phyloP scores from a whole-genome alignment of 805 yeast genomes.

The Lachancea fermentati region DNA sequence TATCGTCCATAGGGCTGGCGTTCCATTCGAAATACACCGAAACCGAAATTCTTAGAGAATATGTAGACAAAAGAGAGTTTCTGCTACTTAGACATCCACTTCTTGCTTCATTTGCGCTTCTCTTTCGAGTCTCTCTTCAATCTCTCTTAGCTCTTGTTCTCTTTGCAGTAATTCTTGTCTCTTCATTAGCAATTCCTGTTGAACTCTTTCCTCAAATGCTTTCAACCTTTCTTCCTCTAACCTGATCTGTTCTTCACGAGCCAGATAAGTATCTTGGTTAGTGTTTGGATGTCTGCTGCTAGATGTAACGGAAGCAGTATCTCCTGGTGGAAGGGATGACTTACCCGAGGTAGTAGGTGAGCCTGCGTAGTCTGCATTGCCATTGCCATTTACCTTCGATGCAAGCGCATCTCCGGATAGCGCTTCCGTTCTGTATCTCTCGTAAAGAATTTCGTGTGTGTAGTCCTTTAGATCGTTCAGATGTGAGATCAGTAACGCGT shows the following conservation, averaged over 20 bases:
- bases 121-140: constrained; percentile 61
- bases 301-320: constrained; percentile 8
- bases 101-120: constrained; percentile 41
- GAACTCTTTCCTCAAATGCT: constrained; percentile 84
- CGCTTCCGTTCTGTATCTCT: constrained; percentile 84
- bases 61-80: no score
- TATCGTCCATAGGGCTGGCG: no score
- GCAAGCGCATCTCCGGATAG: constrained; percentile 50
- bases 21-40: no score
- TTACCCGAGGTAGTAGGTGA: constrained; percentile 8
- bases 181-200: constrained; percentile 75
- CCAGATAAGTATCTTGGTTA: constrained; percentile 41
- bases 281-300: constrained; percentile 10
- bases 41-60: no score
- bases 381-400: not conserved
- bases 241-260: constrained; percentile 85
- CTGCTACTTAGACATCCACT: constrained; percentile 4
- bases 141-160: constrained; percentile 78
- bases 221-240: constrained; percentile 83
- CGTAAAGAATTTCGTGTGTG: constrained; percentile 83
- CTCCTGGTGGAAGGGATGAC: constrained; percentile 4
- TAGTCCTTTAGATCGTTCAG: constrained; percentile 82
- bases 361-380: constrained; percentile 6
- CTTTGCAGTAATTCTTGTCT: constrained; percentile 77
- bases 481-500: constrained; percentile 75